Evolutionary conservation across 139 green algal species (phyloP).

Genomic region (Trebouxia sp.): DNA sequence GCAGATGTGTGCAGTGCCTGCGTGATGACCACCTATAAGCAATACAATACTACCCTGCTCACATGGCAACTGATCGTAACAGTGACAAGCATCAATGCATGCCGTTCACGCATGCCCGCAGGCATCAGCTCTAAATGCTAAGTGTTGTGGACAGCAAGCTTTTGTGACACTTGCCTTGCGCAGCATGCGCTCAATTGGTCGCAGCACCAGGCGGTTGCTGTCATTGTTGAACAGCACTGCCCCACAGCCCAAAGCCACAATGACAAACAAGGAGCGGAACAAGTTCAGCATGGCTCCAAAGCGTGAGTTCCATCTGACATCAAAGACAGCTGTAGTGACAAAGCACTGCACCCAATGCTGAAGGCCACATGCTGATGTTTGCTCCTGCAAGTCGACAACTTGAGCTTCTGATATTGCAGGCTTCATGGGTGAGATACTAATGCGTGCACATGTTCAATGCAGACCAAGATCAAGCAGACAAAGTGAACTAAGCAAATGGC

Average conservation of each 20-base stretch:
- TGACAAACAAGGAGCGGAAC: conserved; percentile 84
- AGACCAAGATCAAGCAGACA: too few relatives aligned
- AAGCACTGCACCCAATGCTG: conserved; percentile 23
- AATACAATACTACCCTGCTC: too few relatives aligned
- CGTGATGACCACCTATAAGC: too few relatives aligned
- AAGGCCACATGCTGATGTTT: not conserved
- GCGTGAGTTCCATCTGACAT: conserved; percentile 69
- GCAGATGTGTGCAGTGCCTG: too few relatives aligned
- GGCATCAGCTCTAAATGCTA: too few relatives aligned
- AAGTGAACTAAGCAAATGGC: too few relatives aligned
- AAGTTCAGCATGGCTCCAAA: conserved; percentile 80
- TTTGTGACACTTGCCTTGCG: conserved; percentile 62
- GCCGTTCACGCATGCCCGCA: too few relatives aligned
- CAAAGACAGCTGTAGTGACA: conserved; percentile 52
- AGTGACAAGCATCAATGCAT: too few relatives aligned
- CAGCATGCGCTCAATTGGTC: conserved; percentile 94
- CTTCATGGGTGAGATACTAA: not conserved
- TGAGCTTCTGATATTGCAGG: conserved; percentile 38
- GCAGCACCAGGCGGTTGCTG: conserved; percentile 80
- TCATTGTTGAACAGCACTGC: conserved; percentile 84
- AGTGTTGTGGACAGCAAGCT: not conserved
- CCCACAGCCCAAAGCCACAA: conserved; percentile 74
- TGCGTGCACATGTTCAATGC: too few relatives aligned
- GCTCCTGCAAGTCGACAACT: conserved; percentile 49
- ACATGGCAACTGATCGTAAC: too few relatives aligned